Evolutionary conservation across 2,329 filamentous ascomycete genomes (phyloP).

Genomic region (Colletotrichum somersetense): DNA sequence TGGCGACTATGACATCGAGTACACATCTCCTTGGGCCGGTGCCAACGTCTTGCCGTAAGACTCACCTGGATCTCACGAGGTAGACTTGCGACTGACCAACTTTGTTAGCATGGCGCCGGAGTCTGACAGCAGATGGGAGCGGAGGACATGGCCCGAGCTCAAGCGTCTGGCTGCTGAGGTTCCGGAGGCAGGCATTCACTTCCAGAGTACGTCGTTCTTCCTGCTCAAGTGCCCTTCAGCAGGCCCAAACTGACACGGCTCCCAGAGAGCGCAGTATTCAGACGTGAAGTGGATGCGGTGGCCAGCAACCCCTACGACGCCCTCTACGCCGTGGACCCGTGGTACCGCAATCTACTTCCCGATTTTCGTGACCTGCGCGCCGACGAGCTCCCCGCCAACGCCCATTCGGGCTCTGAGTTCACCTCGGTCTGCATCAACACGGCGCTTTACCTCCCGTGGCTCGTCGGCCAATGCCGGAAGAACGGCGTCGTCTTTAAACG

Average conservation of each 20-base stretch:
- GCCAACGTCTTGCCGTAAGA: conserved; percentile 78
- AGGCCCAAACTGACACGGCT: conserved; percentile 49
- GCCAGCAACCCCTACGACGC: conserved; percentile 76
- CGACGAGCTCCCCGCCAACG: conserved; percentile 69
- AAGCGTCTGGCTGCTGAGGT: conserved; percentile 68
- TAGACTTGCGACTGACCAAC: neutral
- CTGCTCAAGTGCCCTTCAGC: conserved; percentile 40
- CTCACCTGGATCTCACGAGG: neutral
- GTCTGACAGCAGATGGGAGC: conserved; percentile 63
- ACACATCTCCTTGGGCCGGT: conserved; percentile 84
- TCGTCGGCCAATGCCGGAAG: conserved; percentile 74
- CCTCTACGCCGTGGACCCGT: conserved; percentile 74
- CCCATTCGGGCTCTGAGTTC: conserved; percentile 70
- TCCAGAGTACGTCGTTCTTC: conserved; percentile 64
- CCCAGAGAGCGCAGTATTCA: conserved; percentile 58
- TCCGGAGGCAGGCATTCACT: conserved; percentile 80
- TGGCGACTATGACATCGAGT: conserved; percentile 87
- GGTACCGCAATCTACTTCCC: conserved; percentile 79
- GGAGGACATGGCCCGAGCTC: conserved; percentile 69
- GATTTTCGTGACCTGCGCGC: conserved; percentile 75
- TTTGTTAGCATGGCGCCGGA: conserved; percentile 51
- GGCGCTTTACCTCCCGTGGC: conserved; percentile 77
- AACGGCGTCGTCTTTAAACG: conserved; percentile 69
- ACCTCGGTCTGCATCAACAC: conserved; percentile 81
- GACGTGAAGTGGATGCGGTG: conserved; percentile 69